Conservation (phyloP, 148 eudicot genomes). For the Pharnaceum exiguum region DNA sequence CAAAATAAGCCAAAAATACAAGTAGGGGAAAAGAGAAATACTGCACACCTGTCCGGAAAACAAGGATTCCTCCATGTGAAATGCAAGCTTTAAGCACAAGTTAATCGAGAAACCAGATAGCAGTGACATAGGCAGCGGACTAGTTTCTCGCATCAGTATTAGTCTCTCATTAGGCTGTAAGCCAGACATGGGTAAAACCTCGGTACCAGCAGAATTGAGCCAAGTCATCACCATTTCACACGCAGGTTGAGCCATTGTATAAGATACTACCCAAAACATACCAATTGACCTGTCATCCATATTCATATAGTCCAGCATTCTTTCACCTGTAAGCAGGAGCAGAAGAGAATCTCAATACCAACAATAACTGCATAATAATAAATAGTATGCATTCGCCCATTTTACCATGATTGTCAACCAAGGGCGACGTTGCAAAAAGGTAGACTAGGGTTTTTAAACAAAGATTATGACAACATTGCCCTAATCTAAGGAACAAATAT, state of each 20-base stretch:
- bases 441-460: no score
- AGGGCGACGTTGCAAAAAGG: no score
- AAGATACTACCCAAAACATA: conserved; percentile 98
- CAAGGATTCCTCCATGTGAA: conserved; percentile 89
- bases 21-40: not conserved
- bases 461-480: no score
- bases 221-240: conserved; percentile 89
- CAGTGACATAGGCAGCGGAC: conserved; percentile 75
- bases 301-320: conserved; percentile 79
- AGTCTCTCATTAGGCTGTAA: conserved; percentile 75
- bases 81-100: conserved; percentile 66
- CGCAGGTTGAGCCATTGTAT: conserved; percentile 88
- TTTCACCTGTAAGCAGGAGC: conserved; percentile 53
- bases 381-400: no score
- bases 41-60: conserved; percentile 80
- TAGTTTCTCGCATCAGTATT: conserved; percentile 83
- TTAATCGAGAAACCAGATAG: conserved; percentile 87
- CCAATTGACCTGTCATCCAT: conserved; percentile 89
- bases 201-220: conserved; percentile 84
- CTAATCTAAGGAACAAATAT: no score
- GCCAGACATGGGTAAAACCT: conserved; percentile 58
- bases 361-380: not conserved
- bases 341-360: not conserved
- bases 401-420: no score
- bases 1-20: not conserved